Evolutionary conservation across 1,284 basidiomycete genomes (phyloP).

Genomic region (Peniophora sp.): DNA sequence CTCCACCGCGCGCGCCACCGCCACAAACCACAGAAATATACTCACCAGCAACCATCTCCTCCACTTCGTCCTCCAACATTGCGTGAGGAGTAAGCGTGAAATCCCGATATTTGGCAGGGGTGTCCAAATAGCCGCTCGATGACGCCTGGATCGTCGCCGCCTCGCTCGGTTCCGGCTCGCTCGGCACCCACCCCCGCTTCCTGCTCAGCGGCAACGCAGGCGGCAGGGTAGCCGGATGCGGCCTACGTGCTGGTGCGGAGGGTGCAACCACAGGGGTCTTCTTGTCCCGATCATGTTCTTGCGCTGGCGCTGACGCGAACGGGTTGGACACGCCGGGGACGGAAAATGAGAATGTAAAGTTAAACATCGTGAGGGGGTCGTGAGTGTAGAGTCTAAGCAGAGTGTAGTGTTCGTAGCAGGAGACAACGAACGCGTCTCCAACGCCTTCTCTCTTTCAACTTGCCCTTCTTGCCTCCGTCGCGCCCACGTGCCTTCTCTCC

Average conservation of each 20-base stretch:
- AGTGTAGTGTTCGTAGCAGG: too few species aligned
- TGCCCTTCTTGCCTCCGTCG: too few species aligned
- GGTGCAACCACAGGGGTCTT: not conserved
- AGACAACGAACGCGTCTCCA: too few species aligned
- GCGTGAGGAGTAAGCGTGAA: slow-evolving; percentile 7
- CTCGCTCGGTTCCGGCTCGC: slow-evolving; percentile 43
- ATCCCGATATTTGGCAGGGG: slow-evolving; percentile 53
- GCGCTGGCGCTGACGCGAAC: slow-evolving; percentile 27
- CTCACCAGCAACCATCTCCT: slow-evolving; percentile 43
- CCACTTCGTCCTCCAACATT: slow-evolving; percentile 28
- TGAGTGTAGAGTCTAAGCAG: not conserved
- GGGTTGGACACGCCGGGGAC: slow-evolving; percentile 62
- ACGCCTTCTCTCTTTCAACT: too few species aligned
- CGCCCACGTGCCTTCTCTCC: too few species aligned
- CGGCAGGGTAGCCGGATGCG: slow-evolving; percentile 19
- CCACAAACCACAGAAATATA: slow-evolving; percentile 10
- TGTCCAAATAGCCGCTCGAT: slow-evolving; percentile 56
- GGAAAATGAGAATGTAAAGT: slow-evolving; percentile 57
- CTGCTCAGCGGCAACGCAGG: slow-evolving; percentile 32
- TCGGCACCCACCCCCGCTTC: slow-evolving; percentile 67
- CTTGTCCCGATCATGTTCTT: slow-evolving; percentile 8
- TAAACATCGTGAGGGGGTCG: slow-evolving; percentile 28
- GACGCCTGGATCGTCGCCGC: slow-evolving; percentile 43
- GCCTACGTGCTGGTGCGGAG: not conserved
- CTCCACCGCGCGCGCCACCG: too few species aligned